phyloP scores from a whole-genome alignment of 2,329 filamentous ascomycete species.

The Grosmannia serpens region DNA sequence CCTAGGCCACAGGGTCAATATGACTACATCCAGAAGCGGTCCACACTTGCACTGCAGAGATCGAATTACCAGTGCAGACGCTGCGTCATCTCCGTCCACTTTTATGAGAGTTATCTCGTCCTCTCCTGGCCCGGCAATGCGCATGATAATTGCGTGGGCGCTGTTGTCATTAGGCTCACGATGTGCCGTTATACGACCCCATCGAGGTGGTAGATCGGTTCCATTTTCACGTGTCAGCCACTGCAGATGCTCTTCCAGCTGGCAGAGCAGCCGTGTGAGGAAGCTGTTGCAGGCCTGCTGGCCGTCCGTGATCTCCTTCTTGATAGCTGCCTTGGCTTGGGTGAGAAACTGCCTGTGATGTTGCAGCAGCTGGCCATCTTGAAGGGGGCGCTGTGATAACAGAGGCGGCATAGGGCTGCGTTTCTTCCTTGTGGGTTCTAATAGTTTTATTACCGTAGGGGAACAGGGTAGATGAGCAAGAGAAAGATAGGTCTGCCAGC shows the following conservation, averaged over 20 bases:
- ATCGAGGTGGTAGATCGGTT: background rate
- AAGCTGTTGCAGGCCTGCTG: background rate
- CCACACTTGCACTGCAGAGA: background rate
- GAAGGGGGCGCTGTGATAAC: background rate
- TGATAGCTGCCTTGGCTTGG: background rate
- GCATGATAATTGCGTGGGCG: background rate
- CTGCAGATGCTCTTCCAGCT: background rate
- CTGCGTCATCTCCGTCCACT: background rate
- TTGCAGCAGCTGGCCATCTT: background rate
- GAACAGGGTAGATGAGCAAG: background rate
- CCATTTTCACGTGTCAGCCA: background rate
- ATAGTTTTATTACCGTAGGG: background rate
- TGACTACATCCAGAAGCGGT: too few relatives aligned
- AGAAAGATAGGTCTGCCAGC: background rate
- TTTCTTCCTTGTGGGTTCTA: background rate
- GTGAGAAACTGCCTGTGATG: conserved; percentile 3
- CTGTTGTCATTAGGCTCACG: background rate
- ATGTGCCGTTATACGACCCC: background rate
- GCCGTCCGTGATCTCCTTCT: background rate
- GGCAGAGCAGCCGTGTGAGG: background rate
- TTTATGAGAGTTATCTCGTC: background rate
- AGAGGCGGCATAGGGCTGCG: background rate
- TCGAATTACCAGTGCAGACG: background rate
- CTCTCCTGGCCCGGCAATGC: background rate
- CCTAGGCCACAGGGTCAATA: background rate